Percentiles rank a stretch among this genome's conserved stretches.
Conservation (phyloP, 2,329 filamentous ascomycete species). For the Aureobasidium musti region DNA sequence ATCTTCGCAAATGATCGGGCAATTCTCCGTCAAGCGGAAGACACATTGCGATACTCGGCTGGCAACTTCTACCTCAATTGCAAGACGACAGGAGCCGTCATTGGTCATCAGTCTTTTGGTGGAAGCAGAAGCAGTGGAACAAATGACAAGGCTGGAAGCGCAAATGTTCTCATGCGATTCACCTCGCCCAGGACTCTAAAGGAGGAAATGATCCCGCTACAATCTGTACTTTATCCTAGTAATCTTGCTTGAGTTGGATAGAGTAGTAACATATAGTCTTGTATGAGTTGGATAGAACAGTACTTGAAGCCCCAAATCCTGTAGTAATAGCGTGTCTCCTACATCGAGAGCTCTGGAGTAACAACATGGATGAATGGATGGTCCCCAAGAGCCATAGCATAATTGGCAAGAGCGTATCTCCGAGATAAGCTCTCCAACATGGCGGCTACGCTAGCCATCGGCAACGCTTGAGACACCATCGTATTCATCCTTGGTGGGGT, state of each 20-base stretch:
- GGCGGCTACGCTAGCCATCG: constrained; percentile 12
- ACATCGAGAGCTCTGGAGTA: neutral
- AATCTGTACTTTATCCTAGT: constrained; percentile 17
- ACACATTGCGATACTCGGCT: constrained; percentile 55
- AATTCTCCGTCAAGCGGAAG: constrained; percentile 55
- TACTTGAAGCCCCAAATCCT: neutral
- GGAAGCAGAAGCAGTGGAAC: constrained; percentile 57
- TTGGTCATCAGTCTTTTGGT: constrained; percentile 60
- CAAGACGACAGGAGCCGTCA: constrained; percentile 59
- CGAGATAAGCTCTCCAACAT: neutral
- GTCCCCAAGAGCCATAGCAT: neutral
- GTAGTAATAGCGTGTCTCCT: neutral
- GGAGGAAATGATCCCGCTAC: constrained; percentile 19
- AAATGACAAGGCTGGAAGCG: constrained; percentile 58
- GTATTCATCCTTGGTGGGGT: neutral
- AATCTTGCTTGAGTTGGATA: constrained; percentile 2
- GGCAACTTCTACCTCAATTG: constrained; percentile 63
- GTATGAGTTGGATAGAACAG: neutral
- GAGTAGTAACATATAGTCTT: neutral
- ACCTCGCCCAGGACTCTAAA: constrained; percentile 11
- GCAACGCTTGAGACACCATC: neutral
- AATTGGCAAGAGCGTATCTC: neutral
- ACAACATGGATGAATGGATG: neutral
- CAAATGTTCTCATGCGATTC: constrained; percentile 6
- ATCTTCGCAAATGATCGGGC: constrained; percentile 54